Base-by-base conservation (phyloP, 768 basidiomycete genomes). In the Lentinula sp. region DNA sequence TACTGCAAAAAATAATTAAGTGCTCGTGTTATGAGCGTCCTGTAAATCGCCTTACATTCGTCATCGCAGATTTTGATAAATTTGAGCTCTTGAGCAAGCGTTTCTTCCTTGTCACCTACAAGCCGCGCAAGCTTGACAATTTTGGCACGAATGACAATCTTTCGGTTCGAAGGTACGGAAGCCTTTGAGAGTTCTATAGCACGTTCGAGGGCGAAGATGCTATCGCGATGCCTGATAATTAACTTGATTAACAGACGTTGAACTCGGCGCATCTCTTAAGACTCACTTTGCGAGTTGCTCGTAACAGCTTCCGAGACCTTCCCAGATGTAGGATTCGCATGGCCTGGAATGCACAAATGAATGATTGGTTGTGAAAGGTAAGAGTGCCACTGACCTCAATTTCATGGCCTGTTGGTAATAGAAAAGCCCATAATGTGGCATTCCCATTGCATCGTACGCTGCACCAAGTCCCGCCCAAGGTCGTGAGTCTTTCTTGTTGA, bases 381-480 rank as follows among this genome's bases (percentile, higher is more conserved):
- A 48, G 33, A 10, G n/a, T 57, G 28, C 35, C 7, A 41, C 50
- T n/a, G 15, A 62, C 62, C 58, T 59, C 5, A 63, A 43, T 37
- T 43, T 41, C 4, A 58, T 16, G 23, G 62, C 62, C 37, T 57
- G 48, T 48, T 60, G 62, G 28, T 52, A 54, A 36, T 92, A 93
- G 68, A 88, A 82, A 35, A 92, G 75, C 8, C 90, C 85, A 72
- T 91, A 92, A 65, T 84, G 81, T 33, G 85, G 85, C 88, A 92
- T 91, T 68, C 83, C 84, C 39, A 92, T 74, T 10, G 89, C 75
- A 64, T 88, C 87, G 69, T 92, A 93, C 33, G 89, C 85, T 66
- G 92, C 90, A 12, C 90, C 90, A 39, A 93, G 79, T 36, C 90
- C 90, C 67, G 87, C 89, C 90, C 90, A 93, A 0, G 89, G 90